Conservation (phyloP, 164 flowering plant species). For the Vitis amurensis region DNA sequence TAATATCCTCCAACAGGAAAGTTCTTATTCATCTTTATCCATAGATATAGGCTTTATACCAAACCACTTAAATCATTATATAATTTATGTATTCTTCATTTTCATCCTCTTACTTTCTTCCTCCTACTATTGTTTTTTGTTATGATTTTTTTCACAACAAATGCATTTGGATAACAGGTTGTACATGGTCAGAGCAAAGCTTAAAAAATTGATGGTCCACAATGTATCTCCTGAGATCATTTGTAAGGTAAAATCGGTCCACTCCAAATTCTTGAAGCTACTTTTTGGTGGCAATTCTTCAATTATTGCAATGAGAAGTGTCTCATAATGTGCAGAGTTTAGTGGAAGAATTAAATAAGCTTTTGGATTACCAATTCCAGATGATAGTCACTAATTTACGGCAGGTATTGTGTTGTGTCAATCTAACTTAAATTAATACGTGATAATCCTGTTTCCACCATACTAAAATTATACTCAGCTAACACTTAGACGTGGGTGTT, state of each 20-base stretch:
- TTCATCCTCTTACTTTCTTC: not conserved
- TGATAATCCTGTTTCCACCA: not conserved
- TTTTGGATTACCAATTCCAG: not conserved
- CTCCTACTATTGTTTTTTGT: not conserved
- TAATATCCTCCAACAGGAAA: too few relatives aligned
- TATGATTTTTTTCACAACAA: too few relatives aligned
- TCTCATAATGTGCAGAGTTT: constrained; percentile 3
- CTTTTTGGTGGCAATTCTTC: not conserved
- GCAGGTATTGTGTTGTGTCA: not conserved
- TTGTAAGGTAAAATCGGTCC: not conserved
- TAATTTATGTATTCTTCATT: not conserved
- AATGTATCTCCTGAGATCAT: constrained; percentile 1
- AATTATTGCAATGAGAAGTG: not conserved
- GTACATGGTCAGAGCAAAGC: constrained; percentile 9
- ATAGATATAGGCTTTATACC: too few relatives aligned
- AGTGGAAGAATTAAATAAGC: constrained; percentile 6
- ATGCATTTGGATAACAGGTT: constrained; percentile 1
- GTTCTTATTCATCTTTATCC: too few relatives aligned
- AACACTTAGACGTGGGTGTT: not conserved
- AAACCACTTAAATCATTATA: not conserved
- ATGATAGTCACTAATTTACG: not conserved
- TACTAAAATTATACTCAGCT: not conserved
- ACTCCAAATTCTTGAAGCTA: not conserved
- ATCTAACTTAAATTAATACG: not conserved
- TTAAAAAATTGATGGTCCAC: not conserved